Base-by-base conservation (phyloP, 108 stramenopile species). In the Mediolabrus comicus region DNA sequence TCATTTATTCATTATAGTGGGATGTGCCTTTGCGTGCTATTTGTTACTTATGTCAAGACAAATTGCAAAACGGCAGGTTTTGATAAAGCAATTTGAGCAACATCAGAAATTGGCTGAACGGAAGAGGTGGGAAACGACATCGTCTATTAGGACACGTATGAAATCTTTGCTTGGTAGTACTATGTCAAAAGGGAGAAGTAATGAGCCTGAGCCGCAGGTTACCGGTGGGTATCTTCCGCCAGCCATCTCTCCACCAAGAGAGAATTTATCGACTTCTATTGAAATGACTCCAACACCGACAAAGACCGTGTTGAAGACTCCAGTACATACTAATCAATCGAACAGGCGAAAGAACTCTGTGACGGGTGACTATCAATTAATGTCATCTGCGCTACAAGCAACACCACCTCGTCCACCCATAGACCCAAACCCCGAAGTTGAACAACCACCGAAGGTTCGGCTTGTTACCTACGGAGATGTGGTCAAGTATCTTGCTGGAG, bases 401-500 rank as follows among this genome's bases (percentile, higher is more conserved):
- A 17, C 6, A 49, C 7, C 65, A 19, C 19, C 36, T 2, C 51
- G 63, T n/a, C 67, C 74, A 36, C n/a, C n/a, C n/a, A n/a, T n/a
- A n/a, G n/a, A n/a, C n/a, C n/a, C n/a, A n/a, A n/a, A n/a, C n/a
- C 51, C 32, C 58, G 60, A 77, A 26, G 41, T 30, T 26, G 38
- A 41, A 34, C 53, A 74, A 32, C 19, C 46, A 49, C 19, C 19
- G 19, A 22, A 3, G 19, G 74, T 70, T 8, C 60, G 79, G 57
- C 63, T 81, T 0, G 57, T 81, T n/a, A 81, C 80, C n/a, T 81
- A 81, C 22, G 73, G 80, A 13, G 80, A 81, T 55, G 75, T 81
- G 30, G 80, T 63, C 17, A 72, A 72, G 27, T 75, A 65, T 29
- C 58, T 81, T 8, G 65, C 64, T 16, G 80, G 80, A 11, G 53